These are phyloP conservation scores for Fraxinus sp. DNA, from an alignment of 305 asterid genomes.

Conservation along the genomic window DNA sequence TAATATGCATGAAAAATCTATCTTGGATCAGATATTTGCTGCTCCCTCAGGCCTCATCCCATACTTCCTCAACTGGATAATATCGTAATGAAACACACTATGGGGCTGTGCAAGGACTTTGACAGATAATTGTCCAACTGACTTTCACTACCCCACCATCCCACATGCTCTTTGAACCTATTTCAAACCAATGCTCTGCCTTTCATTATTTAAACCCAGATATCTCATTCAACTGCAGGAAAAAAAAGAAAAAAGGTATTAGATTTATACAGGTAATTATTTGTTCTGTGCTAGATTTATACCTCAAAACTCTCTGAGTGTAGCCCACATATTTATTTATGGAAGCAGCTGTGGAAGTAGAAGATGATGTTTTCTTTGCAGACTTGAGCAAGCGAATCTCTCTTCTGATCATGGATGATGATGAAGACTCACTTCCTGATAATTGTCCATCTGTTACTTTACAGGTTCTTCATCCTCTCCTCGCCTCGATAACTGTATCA, in stretches of 20 bases:
- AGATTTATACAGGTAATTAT: neutral
- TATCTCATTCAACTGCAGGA: constrained; percentile 31
- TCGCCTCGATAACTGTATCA: neutral
- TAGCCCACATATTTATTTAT: constrained; percentile 8
- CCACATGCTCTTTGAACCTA: constrained; percentile 44
- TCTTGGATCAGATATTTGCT: neutral
- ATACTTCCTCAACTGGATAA: neutral
- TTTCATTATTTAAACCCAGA: constrained; percentile 39
- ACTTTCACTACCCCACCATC: constrained; percentile 47
- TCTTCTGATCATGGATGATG: constrained; percentile 74
- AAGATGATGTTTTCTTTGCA: constrained; percentile 81
- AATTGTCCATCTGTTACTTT: constrained; percentile 46
- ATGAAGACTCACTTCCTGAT: constrained; percentile 42
- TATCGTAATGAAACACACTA: neutral
- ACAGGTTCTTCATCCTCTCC: constrained; percentile 36
- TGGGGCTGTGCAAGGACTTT: neutral
- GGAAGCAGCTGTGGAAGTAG: constrained; percentile 61
- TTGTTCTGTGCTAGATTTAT: neutral
- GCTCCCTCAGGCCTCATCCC: neutral
- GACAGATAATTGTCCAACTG: constrained; percentile 19
- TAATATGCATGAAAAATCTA: neutral
- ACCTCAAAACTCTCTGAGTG: neutral
- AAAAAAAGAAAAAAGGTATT: neutral
- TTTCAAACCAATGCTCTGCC: constrained; percentile 34
- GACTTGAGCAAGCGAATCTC: constrained; percentile 82